A percentile compares a stretch with the other conserved stretches of the same genome.
Conservation (phyloP, 139 green algal genomes). For the Micromonas commoda region DNA sequence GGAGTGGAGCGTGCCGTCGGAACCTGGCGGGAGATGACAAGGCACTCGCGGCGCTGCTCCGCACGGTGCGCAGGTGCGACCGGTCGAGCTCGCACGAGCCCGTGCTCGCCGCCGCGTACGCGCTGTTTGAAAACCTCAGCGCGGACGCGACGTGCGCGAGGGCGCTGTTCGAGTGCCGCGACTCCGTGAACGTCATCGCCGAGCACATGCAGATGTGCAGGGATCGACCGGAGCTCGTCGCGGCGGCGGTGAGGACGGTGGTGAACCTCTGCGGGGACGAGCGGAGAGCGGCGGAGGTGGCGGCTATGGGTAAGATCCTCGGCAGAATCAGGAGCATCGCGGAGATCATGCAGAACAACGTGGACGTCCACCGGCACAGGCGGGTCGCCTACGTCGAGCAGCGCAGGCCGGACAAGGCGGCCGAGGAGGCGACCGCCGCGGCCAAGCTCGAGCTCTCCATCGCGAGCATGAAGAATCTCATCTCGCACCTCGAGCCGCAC, state of each 20-base stretch:
- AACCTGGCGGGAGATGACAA: neutral
- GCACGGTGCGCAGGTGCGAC: neutral
- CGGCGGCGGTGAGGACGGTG: neutral
- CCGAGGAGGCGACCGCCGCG: neutral
- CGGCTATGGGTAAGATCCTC: neutral
- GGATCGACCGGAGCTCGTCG: neutral
- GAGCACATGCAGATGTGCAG: slow-evolving; percentile 15
- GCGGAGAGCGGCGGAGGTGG: neutral
- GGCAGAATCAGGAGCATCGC: neutral
- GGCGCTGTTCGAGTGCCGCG: neutral
- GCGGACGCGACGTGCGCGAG: neutral
- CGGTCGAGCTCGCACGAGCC: neutral
- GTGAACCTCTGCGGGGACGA: neutral
- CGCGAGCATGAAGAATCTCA: neutral
- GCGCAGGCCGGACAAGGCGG: neutral
- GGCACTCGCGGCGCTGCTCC: neutral
- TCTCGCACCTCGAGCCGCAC: neutral
- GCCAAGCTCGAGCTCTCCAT: neutral
- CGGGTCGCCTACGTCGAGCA: neutral
- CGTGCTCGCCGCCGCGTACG: neutral
- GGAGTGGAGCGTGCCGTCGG: neutral
- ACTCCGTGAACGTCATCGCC: neutral
- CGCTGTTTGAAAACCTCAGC: neutral
- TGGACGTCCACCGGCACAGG: neutral
- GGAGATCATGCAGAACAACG: neutral